phyloP scores from a whole-genome alignment of 2,329 filamentous ascomycete species.

The Biscogniauxia marginata region DNA sequence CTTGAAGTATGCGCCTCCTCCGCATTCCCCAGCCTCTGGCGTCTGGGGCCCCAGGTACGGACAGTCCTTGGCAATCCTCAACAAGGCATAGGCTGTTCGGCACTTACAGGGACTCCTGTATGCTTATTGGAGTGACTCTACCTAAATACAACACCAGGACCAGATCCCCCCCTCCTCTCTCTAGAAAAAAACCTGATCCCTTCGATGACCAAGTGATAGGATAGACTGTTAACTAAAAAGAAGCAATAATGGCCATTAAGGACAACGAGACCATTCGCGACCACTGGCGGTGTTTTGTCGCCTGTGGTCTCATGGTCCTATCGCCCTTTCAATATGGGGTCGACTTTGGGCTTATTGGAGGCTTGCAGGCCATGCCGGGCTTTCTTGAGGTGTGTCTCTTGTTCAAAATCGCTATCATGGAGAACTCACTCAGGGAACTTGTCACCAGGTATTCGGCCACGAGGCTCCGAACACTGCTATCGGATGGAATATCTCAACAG shows the following conservation, averaged over 20 bases:
- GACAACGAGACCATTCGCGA: constrained; percentile 32
- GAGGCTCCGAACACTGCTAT: constrained; percentile 33
- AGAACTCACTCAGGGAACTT: too few relatives aligned
- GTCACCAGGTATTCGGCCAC: constrained; percentile 40
- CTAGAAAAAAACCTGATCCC: neutral
- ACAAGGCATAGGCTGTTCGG: constrained; percentile 14
- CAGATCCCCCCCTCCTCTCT: neutral
- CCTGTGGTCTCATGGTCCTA: constrained; percentile 47
- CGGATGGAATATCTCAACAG: constrained; percentile 44
- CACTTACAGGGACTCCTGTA: constrained; percentile 16
- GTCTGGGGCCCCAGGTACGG: constrained; percentile 9
- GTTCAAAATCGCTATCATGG: neutral
- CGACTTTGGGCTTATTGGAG: constrained; percentile 51
- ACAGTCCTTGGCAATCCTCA: constrained; percentile 13
- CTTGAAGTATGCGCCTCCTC: constrained; percentile 9
- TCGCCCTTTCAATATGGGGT: constrained; percentile 52
- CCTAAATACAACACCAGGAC: neutral
- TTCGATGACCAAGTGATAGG: neutral
- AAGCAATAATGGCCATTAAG: constrained; percentile 15
- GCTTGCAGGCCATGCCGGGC: constrained; percentile 49
- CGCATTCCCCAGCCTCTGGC: constrained; percentile 13
- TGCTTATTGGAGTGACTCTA: neutral
- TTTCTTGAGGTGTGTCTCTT: constrained; percentile 40
- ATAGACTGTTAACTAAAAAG: neutral
- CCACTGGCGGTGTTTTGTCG: constrained; percentile 47